Evolutionary conservation across 441 rosid genomes (phyloP).

Genomic region (California macrophylla): DNA sequence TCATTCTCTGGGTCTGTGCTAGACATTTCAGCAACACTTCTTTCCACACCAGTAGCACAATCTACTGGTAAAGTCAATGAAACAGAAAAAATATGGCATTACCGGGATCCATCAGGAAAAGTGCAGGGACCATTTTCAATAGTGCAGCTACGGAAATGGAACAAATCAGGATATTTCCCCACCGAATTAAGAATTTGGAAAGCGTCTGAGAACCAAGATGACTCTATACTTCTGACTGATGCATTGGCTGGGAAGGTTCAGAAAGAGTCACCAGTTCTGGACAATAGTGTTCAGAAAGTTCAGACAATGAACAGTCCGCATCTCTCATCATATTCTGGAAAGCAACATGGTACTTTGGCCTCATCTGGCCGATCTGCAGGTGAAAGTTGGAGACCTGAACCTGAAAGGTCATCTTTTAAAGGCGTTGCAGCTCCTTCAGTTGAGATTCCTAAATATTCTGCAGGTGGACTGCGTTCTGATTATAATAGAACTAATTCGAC

Average conservation of each 20-base stretch:
- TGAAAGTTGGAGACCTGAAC: constrained; percentile 28
- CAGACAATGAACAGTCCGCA: constrained; percentile 24
- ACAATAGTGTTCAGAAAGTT: constrained; percentile 27
- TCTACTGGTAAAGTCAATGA: constrained; percentile 45
- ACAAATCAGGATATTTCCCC: constrained; percentile 80
- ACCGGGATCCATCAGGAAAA: constrained; percentile 84
- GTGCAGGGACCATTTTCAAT: constrained; percentile 89
- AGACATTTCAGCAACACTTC: constrained; percentile 34
- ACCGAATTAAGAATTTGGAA: constrained; percentile 73
- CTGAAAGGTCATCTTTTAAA: constrained; percentile 25
- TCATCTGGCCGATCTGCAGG: constrained; percentile 19
- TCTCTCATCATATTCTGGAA: constrained; percentile 11
- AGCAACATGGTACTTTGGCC: constrained; percentile 20
- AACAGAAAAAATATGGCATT: constrained; percentile 82
- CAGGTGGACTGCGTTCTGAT: constrained; percentile 47
- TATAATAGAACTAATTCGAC: constrained; percentile 11
- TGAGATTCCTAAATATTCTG: constrained; percentile 43
- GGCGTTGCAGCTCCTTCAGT: constrained; percentile 31
- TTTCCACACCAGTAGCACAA: constrained; percentile 28
- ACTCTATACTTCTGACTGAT: constrained; percentile 62
- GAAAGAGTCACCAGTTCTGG: constrained; percentile 35
- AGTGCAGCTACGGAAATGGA: constrained; percentile 92
- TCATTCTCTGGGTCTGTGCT: constrained; percentile 32
- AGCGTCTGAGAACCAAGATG: constrained; percentile 46
- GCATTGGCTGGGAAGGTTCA: constrained; percentile 60